Evolutionary conservation across 1,284 basidiomycete species (phyloP).

Genomic region (Gymnopus androsaceus): DNA sequence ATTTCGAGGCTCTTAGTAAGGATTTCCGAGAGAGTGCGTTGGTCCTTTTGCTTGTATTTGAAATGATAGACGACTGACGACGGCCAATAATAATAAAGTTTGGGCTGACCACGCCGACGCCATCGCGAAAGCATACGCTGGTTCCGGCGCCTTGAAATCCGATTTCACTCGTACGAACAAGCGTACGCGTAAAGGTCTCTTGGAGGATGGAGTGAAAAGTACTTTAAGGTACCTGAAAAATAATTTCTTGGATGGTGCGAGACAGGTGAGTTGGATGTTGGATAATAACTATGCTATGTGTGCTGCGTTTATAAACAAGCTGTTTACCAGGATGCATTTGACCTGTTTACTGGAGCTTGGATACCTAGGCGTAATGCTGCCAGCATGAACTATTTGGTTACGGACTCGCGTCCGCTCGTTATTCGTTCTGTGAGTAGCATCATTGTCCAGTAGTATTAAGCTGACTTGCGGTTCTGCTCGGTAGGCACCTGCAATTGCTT

Average conservation of each 20-base stretch:
- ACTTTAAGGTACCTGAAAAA: conserved; percentile 91
- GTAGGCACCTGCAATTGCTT: conserved; percentile 84
- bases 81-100: no score
- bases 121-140: conserved; percentile 91
- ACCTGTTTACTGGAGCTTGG: conserved; percentile 93
- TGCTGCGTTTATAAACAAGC: neutral
- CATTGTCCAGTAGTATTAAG: neutral
- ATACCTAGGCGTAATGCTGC: conserved; percentile 73
- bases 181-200: conserved; percentile 75
- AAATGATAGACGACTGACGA: conserved; percentile 1
- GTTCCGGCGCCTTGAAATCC: conserved; percentile 95
- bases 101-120: conserved; percentile 98
- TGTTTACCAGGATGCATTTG: conserved; percentile 78
- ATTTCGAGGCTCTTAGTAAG: conserved; percentile 76
- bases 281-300: conserved; percentile 14
- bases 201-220: conserved; percentile 91
- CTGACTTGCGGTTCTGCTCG: conserved; percentile 16
- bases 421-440: conserved; percentile 74
- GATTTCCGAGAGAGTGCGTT: conserved; percentile 83
- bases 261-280: conserved; percentile 60
- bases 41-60: neutral
- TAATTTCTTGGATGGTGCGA: conserved; percentile 94
- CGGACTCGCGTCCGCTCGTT: conserved; percentile 78
- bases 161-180: conserved; percentile 96
- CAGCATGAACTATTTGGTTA: conserved; percentile 65